Conservation (phyloP, 2,329 filamentous ascomycete genomes). For the Aspergillus eucalypticola region DNA sequence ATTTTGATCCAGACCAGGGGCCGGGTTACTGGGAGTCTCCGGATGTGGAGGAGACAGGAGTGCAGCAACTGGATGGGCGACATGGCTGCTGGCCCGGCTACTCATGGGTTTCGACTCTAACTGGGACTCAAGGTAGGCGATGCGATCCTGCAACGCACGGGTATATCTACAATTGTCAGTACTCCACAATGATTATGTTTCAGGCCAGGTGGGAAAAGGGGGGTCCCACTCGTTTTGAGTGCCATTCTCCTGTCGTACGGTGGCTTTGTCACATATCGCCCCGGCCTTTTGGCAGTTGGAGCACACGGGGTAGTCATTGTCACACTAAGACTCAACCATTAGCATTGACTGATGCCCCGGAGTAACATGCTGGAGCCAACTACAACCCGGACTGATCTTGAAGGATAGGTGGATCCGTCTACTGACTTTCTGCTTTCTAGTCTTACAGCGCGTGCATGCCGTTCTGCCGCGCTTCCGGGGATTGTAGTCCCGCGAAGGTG, state of each 20-base stretch:
- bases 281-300: constrained; percentile 49
- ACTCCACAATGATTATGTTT: neutral
- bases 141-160: constrained; percentile 44
- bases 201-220: neutral
- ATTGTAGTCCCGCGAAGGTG: constrained; percentile 35
- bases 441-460: constrained; percentile 50
- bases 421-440: constrained; percentile 47
- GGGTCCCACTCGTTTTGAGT: constrained; percentile 36
- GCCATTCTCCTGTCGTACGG: constrained; percentile 42
- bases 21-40: constrained; percentile 19
- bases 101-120: constrained; percentile 23
- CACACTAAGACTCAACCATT: constrained; percentile 36
- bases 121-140: constrained; percentile 45
- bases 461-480: constrained; percentile 49
- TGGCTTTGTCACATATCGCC: constrained; percentile 45
- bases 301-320: constrained; percentile 48
- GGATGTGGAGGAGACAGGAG: constrained; percentile 27
- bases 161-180: constrained; percentile 38
- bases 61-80: constrained; percentile 22
- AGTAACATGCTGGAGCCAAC: neutral
- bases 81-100: constrained; percentile 16
- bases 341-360: neutral
- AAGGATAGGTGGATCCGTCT: neutral
- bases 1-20: constrained; percentile 35
- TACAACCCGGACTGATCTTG: neutral